A percentile compares a stretch with the other conserved stretches of the same genome.
Evolutionary conservation across 805 yeast species (phyloP).

Genomic region (Aciculoconidium aculeatum): DNA sequence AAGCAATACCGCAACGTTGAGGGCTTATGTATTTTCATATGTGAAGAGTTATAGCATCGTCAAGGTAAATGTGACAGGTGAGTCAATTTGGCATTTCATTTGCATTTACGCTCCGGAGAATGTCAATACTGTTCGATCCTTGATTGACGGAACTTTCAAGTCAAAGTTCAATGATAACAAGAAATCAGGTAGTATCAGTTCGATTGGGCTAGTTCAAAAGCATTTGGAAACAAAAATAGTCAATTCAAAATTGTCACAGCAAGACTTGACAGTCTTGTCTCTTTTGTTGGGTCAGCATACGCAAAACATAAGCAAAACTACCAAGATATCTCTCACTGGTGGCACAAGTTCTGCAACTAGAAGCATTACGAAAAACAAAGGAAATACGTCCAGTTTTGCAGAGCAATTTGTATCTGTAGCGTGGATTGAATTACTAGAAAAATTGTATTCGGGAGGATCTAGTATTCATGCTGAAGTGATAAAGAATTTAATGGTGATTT

Average conservation of each 20-base stretch:
- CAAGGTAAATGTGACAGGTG: slow-evolving; percentile 53
- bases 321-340: slow-evolving; percentile 12
- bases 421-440: slow-evolving; percentile 60
- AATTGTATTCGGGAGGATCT: slow-evolving; percentile 50
- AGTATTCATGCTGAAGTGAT: slow-evolving; percentile 43
- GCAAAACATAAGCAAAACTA: slow-evolving; percentile 4
- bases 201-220: slow-evolving; percentile 44
- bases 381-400: slow-evolving; percentile 34
- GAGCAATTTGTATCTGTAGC: slow-evolving; percentile 47
- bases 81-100: slow-evolving; percentile 59
- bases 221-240: slow-evolving; percentile 43
- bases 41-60: slow-evolving; percentile 49
- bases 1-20: slow-evolving; percentile 43
- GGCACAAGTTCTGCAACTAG: slow-evolving; percentile 12
- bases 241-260: slow-evolving; percentile 38
- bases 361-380: slow-evolving; percentile 18
- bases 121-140: slow-evolving; percentile 38
- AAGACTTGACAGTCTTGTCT: slow-evolving; percentile 43
- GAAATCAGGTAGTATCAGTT: slow-evolving; percentile 44
- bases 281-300: slow-evolving; percentile 41
- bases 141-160: slow-evolving; percentile 51
- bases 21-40: slow-evolving; percentile 45
- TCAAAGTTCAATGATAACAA: slow-evolving; percentile 43
- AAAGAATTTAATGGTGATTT: slow-evolving; percentile 46
- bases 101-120: slow-evolving; percentile 46